These are phyloP conservation scores for Claviceps purpurea DNA, from an alignment of 2,329 filamentous ascomycete genomes.

Conservation along the genomic window DNA sequence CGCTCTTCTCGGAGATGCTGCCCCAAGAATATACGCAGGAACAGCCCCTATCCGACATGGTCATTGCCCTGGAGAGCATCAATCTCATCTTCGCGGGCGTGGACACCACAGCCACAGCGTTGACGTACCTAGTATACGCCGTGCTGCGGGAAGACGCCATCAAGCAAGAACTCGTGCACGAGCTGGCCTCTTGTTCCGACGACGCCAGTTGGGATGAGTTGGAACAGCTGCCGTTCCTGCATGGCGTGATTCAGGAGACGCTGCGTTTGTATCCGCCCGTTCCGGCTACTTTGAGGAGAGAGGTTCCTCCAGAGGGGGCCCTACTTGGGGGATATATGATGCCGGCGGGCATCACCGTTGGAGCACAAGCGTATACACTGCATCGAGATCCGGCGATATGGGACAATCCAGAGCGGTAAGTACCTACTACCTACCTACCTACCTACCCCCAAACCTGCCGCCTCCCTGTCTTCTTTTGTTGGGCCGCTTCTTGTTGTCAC, in stretches of 20 bases:
- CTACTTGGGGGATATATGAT: neutral
- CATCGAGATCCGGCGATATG: neutral
- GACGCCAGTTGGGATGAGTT: neutral
- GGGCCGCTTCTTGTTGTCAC: neutral
- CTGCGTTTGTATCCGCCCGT: neutral
- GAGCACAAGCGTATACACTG: neutral
- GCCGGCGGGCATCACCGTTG: neutral
- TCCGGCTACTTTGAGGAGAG: neutral
- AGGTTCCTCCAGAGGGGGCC: neutral
- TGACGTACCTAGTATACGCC: conserved; percentile 1
- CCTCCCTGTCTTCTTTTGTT: neutral
- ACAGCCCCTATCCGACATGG: neutral
- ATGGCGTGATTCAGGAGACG: neutral
- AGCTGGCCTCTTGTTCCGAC: neutral
- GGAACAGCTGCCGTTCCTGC: neutral
- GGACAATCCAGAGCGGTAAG: neutral
- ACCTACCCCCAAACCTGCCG: too few relatives aligned
- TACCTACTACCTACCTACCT: too few relatives aligned
- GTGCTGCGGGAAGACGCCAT: neutral
- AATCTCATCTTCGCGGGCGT: conserved; percentile 1
- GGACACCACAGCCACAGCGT: neutral
- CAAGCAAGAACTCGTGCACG: neutral
- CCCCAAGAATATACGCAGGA: neutral
- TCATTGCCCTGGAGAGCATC: neutral
- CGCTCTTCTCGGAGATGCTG: neutral